Conservation (phyloP, 495 filamentous ascomycete species). For the Poronia punctata region DNA sequence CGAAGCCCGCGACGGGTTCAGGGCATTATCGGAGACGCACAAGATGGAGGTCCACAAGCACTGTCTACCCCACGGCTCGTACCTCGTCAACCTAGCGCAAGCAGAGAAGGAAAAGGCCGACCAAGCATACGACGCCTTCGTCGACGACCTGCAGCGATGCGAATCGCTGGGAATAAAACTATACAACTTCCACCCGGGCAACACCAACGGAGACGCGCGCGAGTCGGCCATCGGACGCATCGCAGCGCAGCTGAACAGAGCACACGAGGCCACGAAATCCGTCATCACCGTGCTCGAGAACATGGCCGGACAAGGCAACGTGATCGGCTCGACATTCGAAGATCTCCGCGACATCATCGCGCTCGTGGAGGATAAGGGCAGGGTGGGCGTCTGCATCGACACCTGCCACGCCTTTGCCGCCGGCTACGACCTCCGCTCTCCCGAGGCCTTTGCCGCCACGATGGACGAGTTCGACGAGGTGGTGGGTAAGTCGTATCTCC, state of each 20-base stretch:
- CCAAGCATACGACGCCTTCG: conserved; percentile 80
- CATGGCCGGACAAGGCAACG: conserved; percentile 85
- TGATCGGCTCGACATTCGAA: conserved; percentile 77
- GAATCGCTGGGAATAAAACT: conserved; percentile 80
- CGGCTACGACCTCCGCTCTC: conserved; percentile 80
- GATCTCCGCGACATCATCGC: conserved; percentile 80
- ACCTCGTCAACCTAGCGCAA: conserved; percentile 92
- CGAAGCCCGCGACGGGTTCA: conserved; percentile 62
- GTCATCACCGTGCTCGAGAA: conserved; percentile 87
- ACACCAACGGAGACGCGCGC: conserved; percentile 57
- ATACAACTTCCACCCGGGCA: conserved; percentile 97
- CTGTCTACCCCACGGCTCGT: conserved; percentile 86
- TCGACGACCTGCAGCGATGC: conserved; percentile 84
- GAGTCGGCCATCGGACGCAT: conserved; percentile 68
- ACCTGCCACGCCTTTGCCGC: conserved; percentile 93
- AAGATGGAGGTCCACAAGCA: conserved; percentile 63
- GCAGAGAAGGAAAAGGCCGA: conserved; percentile 67
- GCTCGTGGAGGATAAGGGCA: conserved; percentile 67
- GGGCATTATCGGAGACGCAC: conserved; percentile 56
- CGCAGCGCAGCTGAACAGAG: conserved; percentile 68
- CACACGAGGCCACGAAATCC: conserved; percentile 63
- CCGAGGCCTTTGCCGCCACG: conserved; percentile 63
- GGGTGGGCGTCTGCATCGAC: conserved; percentile 94
- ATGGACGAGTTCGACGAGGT: conserved; percentile 69
- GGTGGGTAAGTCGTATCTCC: conserved; percentile 72